Conservation (phyloP, 2,329 filamentous ascomycete species). For the Paradendryphiella salina region DNA sequence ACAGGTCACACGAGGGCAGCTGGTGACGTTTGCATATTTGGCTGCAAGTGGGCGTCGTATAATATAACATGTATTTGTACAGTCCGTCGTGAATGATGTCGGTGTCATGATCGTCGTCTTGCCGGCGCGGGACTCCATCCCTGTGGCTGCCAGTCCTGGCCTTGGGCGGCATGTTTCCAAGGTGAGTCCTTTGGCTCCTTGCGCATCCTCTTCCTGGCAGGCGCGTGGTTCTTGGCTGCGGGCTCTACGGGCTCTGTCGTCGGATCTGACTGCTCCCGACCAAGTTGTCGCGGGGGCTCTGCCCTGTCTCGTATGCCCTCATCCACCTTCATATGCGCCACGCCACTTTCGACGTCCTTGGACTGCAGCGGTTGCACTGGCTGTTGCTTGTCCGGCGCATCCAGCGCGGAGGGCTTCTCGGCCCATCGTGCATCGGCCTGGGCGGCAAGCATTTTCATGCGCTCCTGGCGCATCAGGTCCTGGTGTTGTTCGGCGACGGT, state of each 20-base stretch:
- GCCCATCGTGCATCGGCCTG: constrained; percentile 66
- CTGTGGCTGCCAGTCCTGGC: constrained; percentile 54
- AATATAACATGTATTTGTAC: constrained; percentile 1
- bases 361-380: constrained; percentile 52
- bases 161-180: constrained; percentile 46
- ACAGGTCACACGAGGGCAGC: too few species aligned
- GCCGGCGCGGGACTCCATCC: constrained; percentile 51
- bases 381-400: constrained; percentile 57
- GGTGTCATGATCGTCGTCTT: constrained; percentile 31
- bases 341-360: constrained; percentile 49
- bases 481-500: constrained; percentile 61
- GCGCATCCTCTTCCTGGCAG: constrained; percentile 23
- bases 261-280: constrained; percentile 18
- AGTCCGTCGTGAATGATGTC: neutral
- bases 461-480: constrained; percentile 60
- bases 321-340: constrained; percentile 38
- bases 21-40: neutral
- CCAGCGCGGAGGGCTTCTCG: constrained; percentile 61
- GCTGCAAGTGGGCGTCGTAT: neutral
- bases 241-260: constrained; percentile 23
- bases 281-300: constrained; percentile 8
- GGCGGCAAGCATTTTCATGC: constrained; percentile 62
- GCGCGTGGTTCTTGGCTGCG: constrained; percentile 11
- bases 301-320: constrained; percentile 38
- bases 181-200: constrained; percentile 45